Base-by-base conservation (phyloP, 148 eudicot species). In the Chenopodium suecicum region DNA sequence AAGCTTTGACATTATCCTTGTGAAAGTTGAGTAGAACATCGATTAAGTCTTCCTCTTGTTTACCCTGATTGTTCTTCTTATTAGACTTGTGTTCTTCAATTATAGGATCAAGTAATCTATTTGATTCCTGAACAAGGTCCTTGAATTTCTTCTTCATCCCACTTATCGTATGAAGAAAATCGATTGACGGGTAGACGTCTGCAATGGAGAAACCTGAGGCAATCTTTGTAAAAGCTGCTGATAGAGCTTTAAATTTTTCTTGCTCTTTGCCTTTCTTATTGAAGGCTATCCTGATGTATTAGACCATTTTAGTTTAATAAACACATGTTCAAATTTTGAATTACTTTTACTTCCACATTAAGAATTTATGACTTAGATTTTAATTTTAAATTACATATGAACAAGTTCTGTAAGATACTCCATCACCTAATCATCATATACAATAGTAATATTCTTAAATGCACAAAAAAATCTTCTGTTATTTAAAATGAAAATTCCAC, bases 171-270 rank as follows among this genome's bases (percentile, higher is more conserved):
- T 76, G 60, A 11, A 86, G 37, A 5, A 70, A 60, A 41, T 82
- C 76, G 12, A 23, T 3, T 0, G 88, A 85, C 27, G 84, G 84
- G 65, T 76, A 85, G n/a, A 84, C n/a, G 58, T 87, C 89, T 0
- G 37, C 37, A 34, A 34, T 34, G 37, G 37, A 34, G 37, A 34
- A 34, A 34, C 37, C 37, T 34, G 37, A 34, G 37, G 37, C 37
- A 34, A 34, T 34, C 37, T 34, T 34, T 34, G 37, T 34, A 34
- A 34, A 34, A 34, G 37, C 37, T 34, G 37, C 37, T 34, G 37
- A 34, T 34, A 83, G 60, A 16, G 50, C 54, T 16, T 63, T 1
- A 9, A 86, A 77, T 11, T 65, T 41, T 9, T 77, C 73, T 25
- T 52, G 52, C 0, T 74, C 79, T 41, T 81, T 47, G 34, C 75